These are phyloP conservation scores for Dryadomyces quercus-mongolicae DNA, from an alignment of 2,329 filamentous ascomycete genomes.

Conservation along the genomic window DNA sequence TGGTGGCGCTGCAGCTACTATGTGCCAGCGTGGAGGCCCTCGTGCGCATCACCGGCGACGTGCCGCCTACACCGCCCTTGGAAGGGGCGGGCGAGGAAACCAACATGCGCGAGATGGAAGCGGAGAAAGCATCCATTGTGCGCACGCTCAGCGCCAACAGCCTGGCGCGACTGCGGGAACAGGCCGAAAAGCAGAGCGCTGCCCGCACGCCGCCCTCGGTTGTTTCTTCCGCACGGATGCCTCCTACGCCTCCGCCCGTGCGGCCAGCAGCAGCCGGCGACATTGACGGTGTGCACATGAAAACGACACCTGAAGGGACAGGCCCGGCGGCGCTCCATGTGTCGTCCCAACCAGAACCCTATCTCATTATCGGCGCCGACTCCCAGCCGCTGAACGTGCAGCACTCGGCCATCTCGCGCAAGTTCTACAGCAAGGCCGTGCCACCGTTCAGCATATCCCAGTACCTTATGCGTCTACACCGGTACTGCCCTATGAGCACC, in stretches of 20 bases:
- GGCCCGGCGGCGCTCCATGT: slow-evolving; percentile 2
- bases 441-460: slow-evolving; percentile 74
- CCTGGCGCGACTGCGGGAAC: slow-evolving; percentile 30
- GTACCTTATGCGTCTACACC: slow-evolving; percentile 77
- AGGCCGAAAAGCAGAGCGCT: slow-evolving; percentile 19
- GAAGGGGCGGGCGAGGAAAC: slow-evolving; percentile 46
- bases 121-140: slow-evolving; percentile 48
- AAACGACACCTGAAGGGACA: slow-evolving; percentile 9
- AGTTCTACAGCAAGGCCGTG: slow-evolving; percentile 83
- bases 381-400: slow-evolving; percentile 65
- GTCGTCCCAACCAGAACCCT: slow-evolving; percentile 29
- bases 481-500: slow-evolving; percentile 86
- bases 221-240: slow-evolving; percentile 11
- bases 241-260: slow-evolving; percentile 11
- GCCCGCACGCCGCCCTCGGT: not conserved
- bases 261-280: slow-evolving; percentile 2
- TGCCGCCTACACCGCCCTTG: slow-evolving; percentile 67
- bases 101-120: slow-evolving; percentile 50
- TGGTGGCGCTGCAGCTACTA: slow-evolving; percentile 70
- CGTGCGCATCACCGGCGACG: slow-evolving; percentile 61
- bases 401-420: slow-evolving; percentile 74
- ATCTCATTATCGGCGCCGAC: slow-evolving; percentile 53
- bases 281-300: slow-evolving; percentile 44
- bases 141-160: slow-evolving; percentile 45
- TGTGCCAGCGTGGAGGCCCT: slow-evolving; percentile 58